phyloP scores from a whole-genome alignment of 1,284 basidiomycete species.

The Puccinia brachypodii region DNA sequence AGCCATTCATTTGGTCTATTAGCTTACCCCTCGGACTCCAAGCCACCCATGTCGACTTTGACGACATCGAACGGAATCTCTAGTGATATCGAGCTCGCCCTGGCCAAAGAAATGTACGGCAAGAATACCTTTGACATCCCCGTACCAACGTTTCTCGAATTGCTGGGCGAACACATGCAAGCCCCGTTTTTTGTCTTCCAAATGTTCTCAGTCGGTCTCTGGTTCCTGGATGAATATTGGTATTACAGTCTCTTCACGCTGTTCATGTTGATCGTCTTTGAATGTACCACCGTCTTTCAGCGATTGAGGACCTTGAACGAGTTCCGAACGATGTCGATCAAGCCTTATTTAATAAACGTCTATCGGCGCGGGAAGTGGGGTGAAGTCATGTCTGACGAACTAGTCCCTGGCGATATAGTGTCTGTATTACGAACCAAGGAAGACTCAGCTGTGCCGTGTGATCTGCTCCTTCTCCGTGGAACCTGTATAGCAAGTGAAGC shows the following conservation, averaged over 20 bases:
- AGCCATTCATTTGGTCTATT: conserved; percentile 75
- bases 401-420: conserved; percentile 86
- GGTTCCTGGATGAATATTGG: conserved; percentile 97
- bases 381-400: conserved; percentile 73
- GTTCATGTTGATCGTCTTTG: conserved; percentile 94
- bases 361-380: conserved; percentile 78
- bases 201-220: conserved; percentile 89
- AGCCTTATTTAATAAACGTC: conserved; percentile 78
- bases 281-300: conserved; percentile 97
- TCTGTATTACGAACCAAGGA: conserved; percentile 76
- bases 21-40: conserved; percentile 80
- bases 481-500: conserved; percentile 95
- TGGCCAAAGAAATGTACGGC: conserved; percentile 67
- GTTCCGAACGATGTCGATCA: conserved; percentile 91
- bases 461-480: conserved; percentile 80
- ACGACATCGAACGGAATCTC: conserved; percentile 63
- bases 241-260: conserved; percentile 94
- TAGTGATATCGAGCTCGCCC: conserved; percentile 48
- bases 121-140: conserved; percentile 94
- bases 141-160: conserved; percentile 81
- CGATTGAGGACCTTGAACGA: conserved; percentile 84
- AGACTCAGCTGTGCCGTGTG: conserved; percentile 85
- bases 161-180: conserved; percentile 88
- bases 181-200: conserved; percentile 96
- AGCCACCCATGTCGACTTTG: conserved; percentile 73